phyloP scores from a whole-genome alignment of 2,329 filamentous ascomycete genomes.

The Arthrocladium fulminans region DNA sequence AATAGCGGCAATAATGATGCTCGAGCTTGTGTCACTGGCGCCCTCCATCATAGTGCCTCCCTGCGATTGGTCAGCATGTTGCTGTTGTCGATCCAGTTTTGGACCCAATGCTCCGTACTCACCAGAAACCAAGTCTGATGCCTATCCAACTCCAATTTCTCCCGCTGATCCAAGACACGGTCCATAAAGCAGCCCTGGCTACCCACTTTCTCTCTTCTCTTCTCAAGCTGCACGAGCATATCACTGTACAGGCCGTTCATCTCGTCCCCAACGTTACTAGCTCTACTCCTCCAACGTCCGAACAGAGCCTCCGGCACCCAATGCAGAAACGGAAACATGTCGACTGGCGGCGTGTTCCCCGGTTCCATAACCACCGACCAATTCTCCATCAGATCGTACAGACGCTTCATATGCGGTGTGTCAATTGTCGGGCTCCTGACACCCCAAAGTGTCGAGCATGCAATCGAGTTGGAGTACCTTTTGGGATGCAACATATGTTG shows the following conservation, averaged over 20 bases:
- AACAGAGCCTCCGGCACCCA: slow-evolving; percentile 35
- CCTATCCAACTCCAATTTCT: slow-evolving; percentile 27
- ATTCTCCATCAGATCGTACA: slow-evolving; percentile 37
- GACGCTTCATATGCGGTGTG: slow-evolving; percentile 29
- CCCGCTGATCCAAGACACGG: slow-evolving; percentile 31
- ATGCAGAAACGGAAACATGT: slow-evolving; percentile 39
- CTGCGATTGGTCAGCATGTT: too few species aligned
- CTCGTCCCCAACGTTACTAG: slow-evolving; percentile 29
- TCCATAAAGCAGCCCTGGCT: slow-evolving; percentile 33
- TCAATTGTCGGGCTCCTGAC: slow-evolving; percentile 28
- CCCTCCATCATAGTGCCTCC: slow-evolving; percentile 27
- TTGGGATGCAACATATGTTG: slow-evolving; percentile 42
- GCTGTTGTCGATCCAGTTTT: too few species aligned
- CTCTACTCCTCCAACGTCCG: slow-evolving; percentile 32
- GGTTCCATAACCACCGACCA: slow-evolving; percentile 40
- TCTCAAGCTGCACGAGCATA: slow-evolving; percentile 26
- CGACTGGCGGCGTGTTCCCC: slow-evolving; percentile 43
- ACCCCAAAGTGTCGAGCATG: slow-evolving; percentile 29
- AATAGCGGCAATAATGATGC: slow-evolving; percentile 30
- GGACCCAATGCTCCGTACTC: too few species aligned
- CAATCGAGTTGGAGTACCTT: slow-evolving; percentile 43
- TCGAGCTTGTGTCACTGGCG: slow-evolving; percentile 34
- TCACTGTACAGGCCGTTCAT: slow-evolving; percentile 37
- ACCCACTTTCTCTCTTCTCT: slow-evolving; percentile 25
- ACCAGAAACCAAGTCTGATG: slow-evolving; percentile 36